A percentile compares a stretch with the other conserved stretches of the same genome.
phyloP scores from a whole-genome alignment of 2,329 filamentous ascomycete species.

The Beauveria varroae region DNA sequence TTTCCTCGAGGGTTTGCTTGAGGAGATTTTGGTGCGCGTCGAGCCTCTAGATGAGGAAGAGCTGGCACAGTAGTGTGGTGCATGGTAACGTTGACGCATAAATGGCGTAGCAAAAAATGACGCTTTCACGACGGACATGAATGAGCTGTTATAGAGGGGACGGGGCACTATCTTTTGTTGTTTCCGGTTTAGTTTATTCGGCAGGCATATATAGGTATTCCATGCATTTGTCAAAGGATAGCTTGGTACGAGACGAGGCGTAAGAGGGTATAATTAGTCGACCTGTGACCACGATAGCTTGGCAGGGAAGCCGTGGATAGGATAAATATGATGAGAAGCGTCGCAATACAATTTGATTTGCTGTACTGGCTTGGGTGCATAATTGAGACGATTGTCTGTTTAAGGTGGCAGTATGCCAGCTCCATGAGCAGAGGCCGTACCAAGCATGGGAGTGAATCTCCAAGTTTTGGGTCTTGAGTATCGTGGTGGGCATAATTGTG shows the following conservation, averaged over 20 bases:
- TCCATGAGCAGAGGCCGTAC: neutral
- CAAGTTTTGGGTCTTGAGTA: too few species aligned
- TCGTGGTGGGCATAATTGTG: too few species aligned
- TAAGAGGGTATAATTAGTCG: neutral
- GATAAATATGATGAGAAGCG: neutral
- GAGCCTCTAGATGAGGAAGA: slow-evolving; percentile 79
- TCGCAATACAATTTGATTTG: neutral
- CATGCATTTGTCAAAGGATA: neutral
- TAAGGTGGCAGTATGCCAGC: neutral
- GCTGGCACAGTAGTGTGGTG: slow-evolving; percentile 12
- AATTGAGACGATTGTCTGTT: too few species aligned
- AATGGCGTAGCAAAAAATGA: neutral
- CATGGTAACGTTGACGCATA: neutral
- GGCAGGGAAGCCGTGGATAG: neutral
- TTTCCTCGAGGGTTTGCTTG: slow-evolving; percentile 84
- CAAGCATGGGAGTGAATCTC: too few species aligned
- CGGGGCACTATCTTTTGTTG: neutral
- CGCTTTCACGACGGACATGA: neutral
- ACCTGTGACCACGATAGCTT: neutral
- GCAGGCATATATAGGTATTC: neutral
- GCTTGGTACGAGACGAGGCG: neutral
- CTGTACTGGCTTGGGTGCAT: neutral
- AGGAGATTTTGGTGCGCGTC: slow-evolving; percentile 87
- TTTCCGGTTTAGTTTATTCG: neutral
- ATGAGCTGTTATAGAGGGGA: neutral